Conservation (phyloP, 2,329 filamentous ascomycete species). For the Botryotinia globosa region DNA sequence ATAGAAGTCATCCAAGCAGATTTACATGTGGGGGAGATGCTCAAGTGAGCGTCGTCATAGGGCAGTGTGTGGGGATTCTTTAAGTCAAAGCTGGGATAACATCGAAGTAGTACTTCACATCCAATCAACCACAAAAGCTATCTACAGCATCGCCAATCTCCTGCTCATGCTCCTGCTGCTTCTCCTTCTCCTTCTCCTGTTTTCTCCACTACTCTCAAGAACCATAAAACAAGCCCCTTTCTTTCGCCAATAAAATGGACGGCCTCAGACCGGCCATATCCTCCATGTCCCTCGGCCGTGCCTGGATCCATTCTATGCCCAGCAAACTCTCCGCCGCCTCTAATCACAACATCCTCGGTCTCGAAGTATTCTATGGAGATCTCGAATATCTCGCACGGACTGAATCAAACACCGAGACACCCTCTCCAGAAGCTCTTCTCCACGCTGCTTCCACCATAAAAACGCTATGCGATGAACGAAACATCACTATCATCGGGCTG, state of each 20-base stretch:
- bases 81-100: neutral
- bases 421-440: conserved; percentile 43
- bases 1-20: too few relatives aligned
- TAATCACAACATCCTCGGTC: conserved; percentile 60
- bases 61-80: neutral
- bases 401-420: neutral
- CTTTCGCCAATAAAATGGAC: neutral
- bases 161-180: neutral
- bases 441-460: conserved; percentile 47
- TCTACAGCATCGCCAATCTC: neutral
- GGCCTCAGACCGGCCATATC: conserved; percentile 63
- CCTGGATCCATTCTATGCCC: conserved; percentile 51
- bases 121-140: neutral
- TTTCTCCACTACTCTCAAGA: neutral
- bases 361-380: conserved; percentile 77
- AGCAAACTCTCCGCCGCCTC: conserved; percentile 67
- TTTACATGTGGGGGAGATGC: neutral
- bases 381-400: conserved; percentile 53
- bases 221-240: neutral
- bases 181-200: neutral
- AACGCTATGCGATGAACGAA: conserved; percentile 55
- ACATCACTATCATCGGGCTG: conserved; percentile 60
- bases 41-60: neutral
- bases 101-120: neutral
- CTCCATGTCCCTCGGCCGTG: conserved; percentile 73